Evolutionary conservation across 495 filamentous ascomycete species (phyloP), one percentile per base, ranked within the genome.

Genomic region (Trichoderma parareesei): DNA sequence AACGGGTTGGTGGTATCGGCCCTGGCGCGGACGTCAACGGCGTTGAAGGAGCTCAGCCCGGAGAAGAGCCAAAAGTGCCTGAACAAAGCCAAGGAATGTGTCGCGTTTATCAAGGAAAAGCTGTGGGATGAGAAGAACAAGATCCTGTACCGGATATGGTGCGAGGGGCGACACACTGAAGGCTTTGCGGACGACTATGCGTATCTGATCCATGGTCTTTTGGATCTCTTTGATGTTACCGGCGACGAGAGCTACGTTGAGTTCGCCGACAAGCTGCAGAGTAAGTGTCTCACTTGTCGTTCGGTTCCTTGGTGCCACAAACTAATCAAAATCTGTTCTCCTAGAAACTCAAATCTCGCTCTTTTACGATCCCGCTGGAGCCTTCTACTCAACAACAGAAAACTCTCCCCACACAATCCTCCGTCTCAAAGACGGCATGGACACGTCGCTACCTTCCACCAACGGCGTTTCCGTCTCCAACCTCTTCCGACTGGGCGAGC

Each of bases 171-270:
- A 13, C 40, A 44, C 16, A 89, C 87, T 0, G 79, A 80, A 5
- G 94, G 85, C 1, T 96, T 98, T 74, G 93, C 93, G 5, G 94
- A 98, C 68, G 94, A 98, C 73, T 98, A 98, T 73, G 93, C 94
- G 3, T 97, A 90, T 74, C 70, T 98, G 62, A 91, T 92, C 60
- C 83, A 87, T 38, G 95, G 92, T 0, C 78, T 97, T 20, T 78
- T 98, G 61, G 87, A 94, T 68, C 82, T 98, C 66, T 97, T 97
- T 71, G 88, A 96, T 74, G 85, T 89, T 6, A 96, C 92, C 0
- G 90, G 91, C 68, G 87, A 97, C 46, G 88, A 89, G 67, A 75
- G 77, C 66, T 93, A 89, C 76, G 81, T 98, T 14, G 77, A 87
- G 61, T 94, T 91, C 80, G 95, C 94, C 0, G 89, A 94, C 69